Base-by-base conservation (phyloP, 2,329 filamentous ascomycete species). In the Anthostomella pinea region DNA sequence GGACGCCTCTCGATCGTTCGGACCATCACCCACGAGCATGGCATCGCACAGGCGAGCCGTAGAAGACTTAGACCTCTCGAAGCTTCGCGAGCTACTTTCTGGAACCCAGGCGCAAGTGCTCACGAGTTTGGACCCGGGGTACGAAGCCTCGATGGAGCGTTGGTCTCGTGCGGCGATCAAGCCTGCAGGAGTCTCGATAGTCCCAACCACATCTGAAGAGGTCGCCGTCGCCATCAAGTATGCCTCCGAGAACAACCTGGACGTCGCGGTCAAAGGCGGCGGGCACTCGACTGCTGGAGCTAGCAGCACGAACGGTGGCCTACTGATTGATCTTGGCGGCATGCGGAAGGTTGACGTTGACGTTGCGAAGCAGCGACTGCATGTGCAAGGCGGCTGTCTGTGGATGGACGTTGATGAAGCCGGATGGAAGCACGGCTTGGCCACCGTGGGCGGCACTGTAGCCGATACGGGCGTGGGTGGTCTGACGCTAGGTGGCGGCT, bases 381-480 rank as follows among this genome's bases (percentile, higher is more conserved):
- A 57, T 0, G 70, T 67, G 14, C 67, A 71, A 38, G 74, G 76
- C 17, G 75, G 77, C 6, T 67, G 69, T 27, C 51, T 65, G 2
- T 79, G 76, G 74, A 61, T 59, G 36, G 71, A 79, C 48, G 69
- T 81, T 9, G 76, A 81, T 45, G 57, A 64, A 5, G 69, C 68
- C 0, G 69, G 69, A 0, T 71, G 63, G 33, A 56, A 67, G 30
- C 59, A 75, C 48, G 67, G 68, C 0, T 66, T 82, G 3, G 78
- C 76, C 2, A 76, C 76, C 1, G 73, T 81, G 0, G 78, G 77
- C 7, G 79, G 79, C 3, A 80, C 78, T 0, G 75, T 82, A 8
- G 75, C 75, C 26, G 74, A 81, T 45, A 82, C 77, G 1, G 79
- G 79, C 5, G 72, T 83, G 5, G 78, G 75, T 2, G 79, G 75